Conservation (phyloP, 139 green algal species). For the Chlorella sorokiniana region DNA sequence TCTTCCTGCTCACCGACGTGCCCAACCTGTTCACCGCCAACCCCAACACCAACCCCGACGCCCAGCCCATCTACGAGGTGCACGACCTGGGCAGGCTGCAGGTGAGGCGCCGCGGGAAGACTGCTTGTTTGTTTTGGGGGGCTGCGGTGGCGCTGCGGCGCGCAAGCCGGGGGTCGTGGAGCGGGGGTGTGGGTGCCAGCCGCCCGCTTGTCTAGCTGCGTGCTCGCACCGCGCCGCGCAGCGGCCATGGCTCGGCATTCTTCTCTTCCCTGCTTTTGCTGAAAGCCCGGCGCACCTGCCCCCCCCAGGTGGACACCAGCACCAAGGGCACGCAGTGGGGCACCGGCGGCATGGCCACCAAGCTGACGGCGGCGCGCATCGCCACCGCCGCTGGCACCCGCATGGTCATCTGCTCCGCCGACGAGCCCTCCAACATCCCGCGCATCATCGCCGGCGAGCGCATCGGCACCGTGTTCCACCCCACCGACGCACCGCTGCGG, state of each 20-base stretch:
- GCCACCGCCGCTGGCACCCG: constrained; percentile 84
- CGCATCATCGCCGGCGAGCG: constrained; percentile 57
- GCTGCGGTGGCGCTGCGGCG: not conserved
- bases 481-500: constrained; percentile 54
- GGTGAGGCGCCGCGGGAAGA: constrained; percentile 29
- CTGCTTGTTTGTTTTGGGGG: not conserved
- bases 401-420: constrained; percentile 75
- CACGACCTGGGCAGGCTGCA: constrained; percentile 69
- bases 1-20: constrained; percentile 96
- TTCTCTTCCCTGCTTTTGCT: not conserved
- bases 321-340: constrained; percentile 80
- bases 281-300: not conserved
- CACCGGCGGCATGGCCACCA: constrained; percentile 95
- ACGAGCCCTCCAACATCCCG: constrained; percentile 56
- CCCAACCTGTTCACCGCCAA: constrained; percentile 90
- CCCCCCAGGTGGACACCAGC: constrained; percentile 67
- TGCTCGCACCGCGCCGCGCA: too few species aligned
- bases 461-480: constrained; percentile 65
- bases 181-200: too few species aligned
- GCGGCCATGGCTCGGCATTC: too few species aligned
- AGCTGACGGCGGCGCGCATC: constrained; percentile 92
- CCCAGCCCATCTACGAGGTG: constrained; percentile 75
- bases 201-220: too few species aligned
- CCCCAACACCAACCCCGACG: constrained; percentile 55
- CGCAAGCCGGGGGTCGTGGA: not conserved